Percentiles rank a stretch among this genome's conserved stretches.
Conservation (phyloP, 345 rosid genomes). For the Salix viminalis region DNA sequence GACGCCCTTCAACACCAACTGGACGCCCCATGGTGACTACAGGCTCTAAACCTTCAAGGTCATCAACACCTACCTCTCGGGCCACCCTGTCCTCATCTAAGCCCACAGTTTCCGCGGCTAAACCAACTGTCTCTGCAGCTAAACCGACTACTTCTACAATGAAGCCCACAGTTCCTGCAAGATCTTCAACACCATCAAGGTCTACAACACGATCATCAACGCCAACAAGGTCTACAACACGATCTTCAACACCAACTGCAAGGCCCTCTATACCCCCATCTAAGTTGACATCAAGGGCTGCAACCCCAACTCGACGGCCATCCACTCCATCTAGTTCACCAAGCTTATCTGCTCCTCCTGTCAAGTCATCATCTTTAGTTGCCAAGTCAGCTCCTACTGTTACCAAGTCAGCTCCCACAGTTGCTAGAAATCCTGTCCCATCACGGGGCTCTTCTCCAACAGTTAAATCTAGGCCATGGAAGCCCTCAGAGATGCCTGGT, state of each 20-base stretch:
- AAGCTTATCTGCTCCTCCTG: conserved; percentile 44
- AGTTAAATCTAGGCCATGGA: conserved; percentile 83
- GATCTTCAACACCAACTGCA: conserved; percentile 86
- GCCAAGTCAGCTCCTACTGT: conserved; percentile 28
- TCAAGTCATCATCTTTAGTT: conserved; percentile 41
- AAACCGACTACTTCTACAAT: conserved; percentile 43
- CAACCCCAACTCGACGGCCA: conserved; percentile 87
- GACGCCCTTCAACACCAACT: conserved; percentile 76
- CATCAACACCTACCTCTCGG: conserved; percentile 86
- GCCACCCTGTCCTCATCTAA: conserved; percentile 56
- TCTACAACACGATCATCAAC: conserved; percentile 66
- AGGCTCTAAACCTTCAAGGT: conserved; percentile 56
- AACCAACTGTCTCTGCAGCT: conserved; percentile 28
- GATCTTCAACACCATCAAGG: conserved; percentile 91
- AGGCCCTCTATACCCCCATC: conserved; percentile 68
- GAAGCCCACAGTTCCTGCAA: conserved; percentile 52
- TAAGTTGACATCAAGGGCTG: conserved; percentile 65
- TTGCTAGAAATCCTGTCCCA: conserved; percentile 28
- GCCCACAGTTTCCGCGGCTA: conserved; percentile 38
- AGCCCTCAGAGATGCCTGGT: conserved; percentile 99
- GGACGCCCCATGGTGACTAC: conserved; percentile 60
- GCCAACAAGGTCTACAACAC: conserved; percentile 60
- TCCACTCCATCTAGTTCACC: conserved; percentile 53
- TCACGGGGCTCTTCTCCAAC: conserved; percentile 82
- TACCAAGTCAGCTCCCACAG: conserved; percentile 12